A percentile compares a stretch with the other conserved stretches of the same genome.
Evolutionary conservation across 768 basidiomycete genomes (phyloP).

Genomic region (Neoboletus brunneissimus): DNA sequence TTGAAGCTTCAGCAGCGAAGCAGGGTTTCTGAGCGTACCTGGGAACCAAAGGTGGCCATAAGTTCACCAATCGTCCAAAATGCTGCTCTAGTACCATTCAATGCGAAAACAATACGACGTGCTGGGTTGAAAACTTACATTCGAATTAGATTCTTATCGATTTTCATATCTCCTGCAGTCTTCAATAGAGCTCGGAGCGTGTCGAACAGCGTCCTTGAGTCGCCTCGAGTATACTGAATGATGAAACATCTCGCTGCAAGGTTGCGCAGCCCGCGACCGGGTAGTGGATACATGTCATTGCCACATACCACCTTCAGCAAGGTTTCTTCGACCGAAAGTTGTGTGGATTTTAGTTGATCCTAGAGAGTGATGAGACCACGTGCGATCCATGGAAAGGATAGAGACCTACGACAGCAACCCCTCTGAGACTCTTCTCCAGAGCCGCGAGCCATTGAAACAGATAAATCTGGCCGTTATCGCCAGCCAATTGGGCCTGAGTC

Average conservation of each 20-base stretch:
- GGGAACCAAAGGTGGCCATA: conserved; percentile 79
- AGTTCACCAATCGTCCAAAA: conserved; percentile 87
- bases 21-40: conserved; percentile 50
- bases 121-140: conserved; percentile 47
- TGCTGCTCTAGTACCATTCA: conserved; percentile 55
- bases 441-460: conserved; percentile 80
- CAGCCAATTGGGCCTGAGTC: conserved; percentile 59
- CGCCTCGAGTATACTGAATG: conserved; percentile 71
- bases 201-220: conserved; percentile 84
- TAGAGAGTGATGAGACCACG: conserved; percentile 29
- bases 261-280: conserved; percentile 83
- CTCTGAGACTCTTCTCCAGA: conserved; percentile 55
- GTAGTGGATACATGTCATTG: conserved; percentile 66
- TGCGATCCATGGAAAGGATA: neutral
- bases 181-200: conserved; percentile 76
- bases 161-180: conserved; percentile 69
- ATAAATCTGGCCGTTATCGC: conserved; percentile 79
- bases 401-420: conserved; percentile 50
- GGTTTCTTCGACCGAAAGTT: conserved; percentile 57
- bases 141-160: conserved; percentile 61
- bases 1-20: neutral
- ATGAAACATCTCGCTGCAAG: conserved; percentile 77
- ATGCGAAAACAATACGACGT: neutral
- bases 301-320: conserved; percentile 69
- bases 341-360: conserved; percentile 65